phyloP scores from a whole-genome alignment of 2,329 filamentous ascomycete genomes.

The Emericellopsis atlantica region DNA sequence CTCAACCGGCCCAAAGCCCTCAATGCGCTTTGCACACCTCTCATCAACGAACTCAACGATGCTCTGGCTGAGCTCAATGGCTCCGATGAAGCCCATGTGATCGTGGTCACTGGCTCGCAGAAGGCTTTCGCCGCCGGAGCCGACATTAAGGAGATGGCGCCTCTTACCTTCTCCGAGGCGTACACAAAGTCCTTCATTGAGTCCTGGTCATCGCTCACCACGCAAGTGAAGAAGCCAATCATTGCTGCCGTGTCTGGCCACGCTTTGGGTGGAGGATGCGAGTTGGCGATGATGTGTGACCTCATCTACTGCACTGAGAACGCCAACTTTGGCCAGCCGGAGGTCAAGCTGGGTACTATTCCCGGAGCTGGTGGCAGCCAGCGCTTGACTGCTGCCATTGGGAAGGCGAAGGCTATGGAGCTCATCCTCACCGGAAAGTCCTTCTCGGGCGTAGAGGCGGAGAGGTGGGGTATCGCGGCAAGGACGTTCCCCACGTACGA shows the following conservation, averaged over 20 bases:
- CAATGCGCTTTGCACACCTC: slow-evolving; percentile 83
- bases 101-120: slow-evolving; percentile 78
- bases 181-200: slow-evolving; percentile 92
- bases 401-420: slow-evolving; percentile 84
- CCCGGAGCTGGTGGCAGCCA: slow-evolving; percentile 89
- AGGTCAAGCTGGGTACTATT: slow-evolving; percentile 89
- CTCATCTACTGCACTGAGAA: slow-evolving; percentile 78
- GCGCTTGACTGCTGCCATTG: slow-evolving; percentile 69
- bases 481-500: slow-evolving; percentile 69
- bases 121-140: slow-evolving; percentile 91
- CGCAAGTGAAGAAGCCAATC: slow-evolving; percentile 80
- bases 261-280: slow-evolving; percentile 88
- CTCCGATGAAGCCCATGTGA: slow-evolving; percentile 57
- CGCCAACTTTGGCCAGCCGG: slow-evolving; percentile 91
- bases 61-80: slow-evolving; percentile 60
- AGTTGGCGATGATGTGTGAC: slow-evolving; percentile 96
- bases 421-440: slow-evolving; percentile 76
- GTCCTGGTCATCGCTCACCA: slow-evolving; percentile 78
- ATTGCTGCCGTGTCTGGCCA: slow-evolving; percentile 92
- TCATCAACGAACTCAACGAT: slow-evolving; percentile 81
- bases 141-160: slow-evolving; percentile 98
- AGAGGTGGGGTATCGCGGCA: slow-evolving; percentile 81
- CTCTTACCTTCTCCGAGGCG: slow-evolving; percentile 75
- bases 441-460: slow-evolving; percentile 75
- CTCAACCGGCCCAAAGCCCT: slow-evolving; percentile 90